These are phyloP conservation scores for Acanthamoeba royreba DNA, from an alignment of 208 protist species.

Conservation along the genomic window DNA sequence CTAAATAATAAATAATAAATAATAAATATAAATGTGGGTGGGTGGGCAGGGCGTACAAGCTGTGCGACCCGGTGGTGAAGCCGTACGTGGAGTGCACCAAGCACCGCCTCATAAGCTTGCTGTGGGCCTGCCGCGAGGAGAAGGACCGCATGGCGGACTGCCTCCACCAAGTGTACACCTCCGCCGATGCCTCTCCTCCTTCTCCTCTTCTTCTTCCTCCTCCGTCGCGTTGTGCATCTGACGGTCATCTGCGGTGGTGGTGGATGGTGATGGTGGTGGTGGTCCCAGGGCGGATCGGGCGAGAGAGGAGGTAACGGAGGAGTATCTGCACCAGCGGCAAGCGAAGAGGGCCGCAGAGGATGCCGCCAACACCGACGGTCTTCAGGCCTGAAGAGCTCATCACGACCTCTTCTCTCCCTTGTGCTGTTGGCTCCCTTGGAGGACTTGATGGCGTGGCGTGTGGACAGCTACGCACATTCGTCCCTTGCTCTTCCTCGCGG, in stretches of 20 bases:
- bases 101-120: not conserved
- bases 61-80: conserved; percentile 39
- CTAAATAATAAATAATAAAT: no score
- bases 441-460: no score
- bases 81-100: conserved; percentile 37
- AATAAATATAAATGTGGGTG: no score
- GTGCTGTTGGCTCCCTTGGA: no score
- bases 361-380: not conserved
- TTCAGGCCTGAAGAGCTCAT: no score
- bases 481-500: no score
- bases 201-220: not conserved
- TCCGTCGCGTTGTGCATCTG: not conserved
- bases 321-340: not conserved
- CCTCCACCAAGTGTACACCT: not conserved
- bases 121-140: conserved; percentile 19
- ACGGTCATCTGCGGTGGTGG: no score
- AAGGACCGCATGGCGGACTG: not conserved
- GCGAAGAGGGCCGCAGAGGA: not conserved
- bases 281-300: not conserved
- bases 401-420: no score
- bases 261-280: not conserved
- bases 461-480: no score
- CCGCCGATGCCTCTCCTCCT: not conserved
- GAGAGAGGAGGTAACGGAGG: not conserved
- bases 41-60: not conserved